Evolutionary conservation across 305 asterid species (phyloP).

Genomic region (Rubia peregrina): DNA sequence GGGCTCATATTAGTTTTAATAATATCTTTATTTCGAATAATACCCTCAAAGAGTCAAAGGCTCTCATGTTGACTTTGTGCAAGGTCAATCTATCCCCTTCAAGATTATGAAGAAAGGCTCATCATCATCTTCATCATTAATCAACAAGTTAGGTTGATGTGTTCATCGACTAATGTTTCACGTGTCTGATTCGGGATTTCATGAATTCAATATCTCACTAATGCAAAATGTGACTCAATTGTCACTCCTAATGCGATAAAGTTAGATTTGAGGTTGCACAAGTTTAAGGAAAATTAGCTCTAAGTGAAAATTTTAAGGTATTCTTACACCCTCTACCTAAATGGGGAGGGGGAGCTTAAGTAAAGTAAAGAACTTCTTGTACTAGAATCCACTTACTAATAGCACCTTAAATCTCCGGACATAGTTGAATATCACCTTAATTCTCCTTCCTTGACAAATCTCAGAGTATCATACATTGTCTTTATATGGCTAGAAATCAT

Average conservation of each 20-base stretch:
- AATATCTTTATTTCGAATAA: neutral
- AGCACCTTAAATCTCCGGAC: neutral
- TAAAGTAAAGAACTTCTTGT: too few species aligned
- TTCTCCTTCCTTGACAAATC: neutral
- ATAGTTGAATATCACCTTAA: neutral
- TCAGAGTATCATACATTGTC: neutral
- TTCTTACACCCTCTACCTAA: neutral
- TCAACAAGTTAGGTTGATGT: neutral
- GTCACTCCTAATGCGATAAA: too few species aligned
- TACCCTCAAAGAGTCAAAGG: neutral
- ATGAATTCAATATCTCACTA: neutral
- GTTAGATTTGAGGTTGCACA: neutral
- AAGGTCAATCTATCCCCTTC: neutral
- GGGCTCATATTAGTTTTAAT: neutral
- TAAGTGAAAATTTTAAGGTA: neutral
- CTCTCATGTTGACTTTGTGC: neutral
- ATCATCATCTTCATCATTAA: neutral
- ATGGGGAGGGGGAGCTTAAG: too few species aligned
- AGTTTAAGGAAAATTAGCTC: neutral
- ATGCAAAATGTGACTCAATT: neutral
- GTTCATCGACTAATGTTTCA: neutral
- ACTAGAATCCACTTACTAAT: too few species aligned
- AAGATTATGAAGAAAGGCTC: neutral
- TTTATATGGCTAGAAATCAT: neutral
- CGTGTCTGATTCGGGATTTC: neutral